phyloP scores from a whole-genome alignment of 495 filamentous ascomycete species.

The Sabuloglossum arenarium region DNA sequence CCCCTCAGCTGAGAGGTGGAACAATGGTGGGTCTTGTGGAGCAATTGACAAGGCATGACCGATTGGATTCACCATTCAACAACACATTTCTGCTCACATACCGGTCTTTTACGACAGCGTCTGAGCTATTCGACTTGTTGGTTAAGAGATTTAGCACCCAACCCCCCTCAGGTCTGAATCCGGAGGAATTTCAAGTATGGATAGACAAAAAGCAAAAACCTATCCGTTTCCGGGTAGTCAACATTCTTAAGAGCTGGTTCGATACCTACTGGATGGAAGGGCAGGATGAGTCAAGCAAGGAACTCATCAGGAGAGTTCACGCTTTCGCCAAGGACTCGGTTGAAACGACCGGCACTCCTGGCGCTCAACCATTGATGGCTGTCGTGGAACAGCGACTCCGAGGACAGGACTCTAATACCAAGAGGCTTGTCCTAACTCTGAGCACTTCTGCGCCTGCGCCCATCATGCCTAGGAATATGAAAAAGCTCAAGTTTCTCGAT shows the following conservation, averaged over 20 bases:
- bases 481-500: conserved; percentile 96
- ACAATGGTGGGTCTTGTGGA: conserved; percentile 83
- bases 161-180: conserved; percentile 63
- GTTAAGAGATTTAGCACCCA: conserved; percentile 82
- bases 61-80: conserved; percentile 87
- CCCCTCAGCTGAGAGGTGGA: conserved; percentile 64
- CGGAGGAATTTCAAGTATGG: conserved; percentile 68
- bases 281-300: conserved; percentile 57
- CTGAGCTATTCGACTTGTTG: conserved; percentile 81
- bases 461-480: conserved; percentile 97
- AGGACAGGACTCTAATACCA: conserved; percentile 73
- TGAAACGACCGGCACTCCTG: conserved; percentile 77
- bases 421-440: conserved; percentile 68
- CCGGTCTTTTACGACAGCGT: conserved; percentile 75
- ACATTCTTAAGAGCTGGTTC: conserved; percentile 95
- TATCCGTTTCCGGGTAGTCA: conserved; percentile 88
- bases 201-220: conserved; percentile 84
- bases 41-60: conserved; percentile 87
- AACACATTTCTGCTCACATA: conserved; percentile 96
- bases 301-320: conserved; percentile 72
- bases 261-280: conserved; percentile 98
- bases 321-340: conserved; percentile 82
- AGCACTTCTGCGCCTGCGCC: conserved; percentile 59
- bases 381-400: conserved; percentile 70
- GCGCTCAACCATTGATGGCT: conserved; percentile 56